Evolutionary conservation across 2,329 filamentous ascomycete genomes (phyloP), one percentile per base, ranked within the genome.

Genomic region (Cylindrodendrum hubeiense): DNA sequence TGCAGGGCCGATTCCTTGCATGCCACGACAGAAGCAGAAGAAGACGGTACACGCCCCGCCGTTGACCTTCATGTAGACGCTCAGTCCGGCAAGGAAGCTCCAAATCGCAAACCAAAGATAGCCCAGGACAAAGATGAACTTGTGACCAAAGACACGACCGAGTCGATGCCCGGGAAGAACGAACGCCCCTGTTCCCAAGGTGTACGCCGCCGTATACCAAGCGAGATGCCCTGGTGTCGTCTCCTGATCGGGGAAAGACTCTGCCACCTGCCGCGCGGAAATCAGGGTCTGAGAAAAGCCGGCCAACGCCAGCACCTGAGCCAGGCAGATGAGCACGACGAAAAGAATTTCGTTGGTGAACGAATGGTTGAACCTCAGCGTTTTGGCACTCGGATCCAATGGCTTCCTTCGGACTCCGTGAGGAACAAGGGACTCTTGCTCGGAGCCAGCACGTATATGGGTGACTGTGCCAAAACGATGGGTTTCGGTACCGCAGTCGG

Each of bases 81-180:
- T 67, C 9, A 75, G 34, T 6, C 73, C 73, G 7, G 72, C 61
- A 7, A 75, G 56, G 13, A 75, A 51, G 43, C 72, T 75, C 71
- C 72, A 75, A 13, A 75, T 37, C 12, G 67, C 71, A 21, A 75
- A 68, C 72, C 72, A 75, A 26, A 75, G 30, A 56, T 71, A 74
- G 22, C 73, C 73, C 2, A 61, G 17, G 3, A 74, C 60, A 12
- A 75, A 75, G 15, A 65, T 54, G 26, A 60, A 62, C 44, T 71
- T 74, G 24, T 72, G 70, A 4, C 72, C 71, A 30, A 67, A 75
- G 24, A 75, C 61, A 10, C 61, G 66, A 7, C 73, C 73, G 9
- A 75, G 62, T 12, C 73, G 68, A n/a, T 73, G 67, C 4, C 71
- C 73, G 15, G 71, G 34, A 37, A 75, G 67, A 39, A 64, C 64